These are phyloP conservation scores for Bipolaris oryzae DNA, from an alignment of 2,329 filamentous ascomycete genomes.

Conservation along the genomic window DNA sequence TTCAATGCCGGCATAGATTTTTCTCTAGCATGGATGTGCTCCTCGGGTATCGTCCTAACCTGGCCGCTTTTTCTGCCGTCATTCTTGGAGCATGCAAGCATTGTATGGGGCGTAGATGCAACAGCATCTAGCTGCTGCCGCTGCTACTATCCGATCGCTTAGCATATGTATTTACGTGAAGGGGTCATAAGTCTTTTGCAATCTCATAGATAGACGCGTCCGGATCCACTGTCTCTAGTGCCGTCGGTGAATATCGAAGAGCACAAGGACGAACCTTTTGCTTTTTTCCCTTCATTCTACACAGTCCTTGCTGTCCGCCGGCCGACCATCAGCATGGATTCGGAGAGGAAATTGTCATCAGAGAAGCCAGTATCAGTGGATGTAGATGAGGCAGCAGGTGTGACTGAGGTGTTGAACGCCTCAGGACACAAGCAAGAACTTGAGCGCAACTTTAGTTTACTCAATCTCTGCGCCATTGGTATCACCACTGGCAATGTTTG, in stretches of 20 bases:
- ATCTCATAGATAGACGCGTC: constrained; percentile 19
- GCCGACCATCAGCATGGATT: not conserved
- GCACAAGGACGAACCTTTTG: not conserved
- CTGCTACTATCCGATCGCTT: constrained; percentile 23
- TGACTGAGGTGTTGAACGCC: constrained; percentile 54
- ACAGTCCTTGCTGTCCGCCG: not conserved
- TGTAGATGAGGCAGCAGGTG: constrained; percentile 27
- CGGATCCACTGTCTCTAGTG: not conserved
- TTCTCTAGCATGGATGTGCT: not conserved
- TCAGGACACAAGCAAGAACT: constrained; percentile 60
- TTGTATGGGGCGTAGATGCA: not conserved
- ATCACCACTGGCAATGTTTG: constrained; percentile 53
- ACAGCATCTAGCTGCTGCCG: constrained; percentile 5
- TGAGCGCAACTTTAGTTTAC: constrained; percentile 56
- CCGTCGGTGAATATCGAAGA: not conserved
- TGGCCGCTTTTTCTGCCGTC: not conserved
- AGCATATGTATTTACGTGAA: constrained; percentile 22
- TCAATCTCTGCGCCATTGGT: constrained; percentile 55
- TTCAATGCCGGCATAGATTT: constrained; percentile 9
- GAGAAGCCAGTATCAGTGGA: constrained; percentile 21
- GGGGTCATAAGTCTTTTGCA: constrained; percentile 1
- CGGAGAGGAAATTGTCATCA: constrained; percentile 14
- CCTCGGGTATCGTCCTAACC: not conserved
- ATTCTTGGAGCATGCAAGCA: not conserved
- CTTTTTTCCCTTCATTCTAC: not conserved